Conservation (phyloP, 2,329 filamentous ascomycete genomes). For the Calonectria honghensis region DNA sequence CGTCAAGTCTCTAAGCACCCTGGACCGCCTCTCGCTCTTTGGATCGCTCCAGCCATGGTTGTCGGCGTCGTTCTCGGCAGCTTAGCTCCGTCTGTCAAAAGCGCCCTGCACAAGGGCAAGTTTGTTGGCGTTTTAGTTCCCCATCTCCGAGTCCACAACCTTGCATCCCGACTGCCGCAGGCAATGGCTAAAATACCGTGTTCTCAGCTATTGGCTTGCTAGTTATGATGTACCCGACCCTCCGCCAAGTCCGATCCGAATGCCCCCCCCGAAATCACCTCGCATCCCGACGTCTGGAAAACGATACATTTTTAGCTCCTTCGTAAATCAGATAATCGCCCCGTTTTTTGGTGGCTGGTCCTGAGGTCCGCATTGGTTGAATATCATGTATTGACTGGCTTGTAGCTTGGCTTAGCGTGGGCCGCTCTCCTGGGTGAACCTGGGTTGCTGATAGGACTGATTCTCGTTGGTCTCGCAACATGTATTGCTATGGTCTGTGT, state of each 20-base stretch:
- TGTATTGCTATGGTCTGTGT: constrained; percentile 88
- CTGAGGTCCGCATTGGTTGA: not conserved
- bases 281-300: constrained; percentile 79
- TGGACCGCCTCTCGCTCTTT: constrained; percentile 79
- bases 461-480: constrained; percentile 87
- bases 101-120: constrained; percentile 79
- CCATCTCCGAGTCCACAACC: constrained; percentile 71
- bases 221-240: constrained; percentile 96
- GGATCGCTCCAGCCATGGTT: constrained; percentile 88
- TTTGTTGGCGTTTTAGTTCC: constrained; percentile 83
- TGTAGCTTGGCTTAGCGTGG: constrained; percentile 79
- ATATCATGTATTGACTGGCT: constrained; percentile 35
- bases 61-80: constrained; percentile 86
- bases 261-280: constrained; percentile 78
- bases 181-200: not conserved
- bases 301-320: constrained; percentile 84
- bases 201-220: constrained; percentile 82
- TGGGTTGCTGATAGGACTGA: constrained; percentile 79
- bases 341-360: constrained; percentile 84
- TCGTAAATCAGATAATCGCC: constrained; percentile 89
- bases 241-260: constrained; percentile 90
- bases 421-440: constrained; percentile 77
- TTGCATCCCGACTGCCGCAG: not conserved
- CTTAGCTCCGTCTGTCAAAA: constrained; percentile 78
- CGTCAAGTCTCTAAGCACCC: constrained; percentile 73